Percentiles rank a stretch among this genome's conserved stretches.
These are phyloP conservation scores for Cyclanthera cordifolia DNA, from an alignment of 306 rosid species.

Conservation along the genomic window DNA sequence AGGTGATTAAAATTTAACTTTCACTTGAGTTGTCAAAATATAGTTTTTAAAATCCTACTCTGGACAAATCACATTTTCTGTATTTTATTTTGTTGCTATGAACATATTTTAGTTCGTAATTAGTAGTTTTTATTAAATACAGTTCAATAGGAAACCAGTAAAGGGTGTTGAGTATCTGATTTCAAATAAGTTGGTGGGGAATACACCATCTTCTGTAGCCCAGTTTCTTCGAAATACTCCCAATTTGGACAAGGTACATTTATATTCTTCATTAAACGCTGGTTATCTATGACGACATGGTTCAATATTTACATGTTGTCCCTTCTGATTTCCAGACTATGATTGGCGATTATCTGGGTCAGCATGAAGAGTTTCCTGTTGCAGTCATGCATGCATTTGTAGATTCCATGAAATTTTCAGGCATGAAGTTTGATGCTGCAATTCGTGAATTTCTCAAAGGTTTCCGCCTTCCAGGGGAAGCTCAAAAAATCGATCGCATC, in stretches of 20 bases:
- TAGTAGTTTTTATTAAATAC: constrained; percentile 32
- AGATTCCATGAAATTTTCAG: constrained; percentile 81
- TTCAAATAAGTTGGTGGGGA: constrained; percentile 80
- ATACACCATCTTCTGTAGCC: constrained; percentile 75
- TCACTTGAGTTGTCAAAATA: too few relatives aligned
- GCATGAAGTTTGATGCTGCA: constrained; percentile 83
- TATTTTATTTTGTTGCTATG: background rate
- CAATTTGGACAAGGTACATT: constrained; percentile 73
- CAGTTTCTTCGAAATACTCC: constrained; percentile 78
- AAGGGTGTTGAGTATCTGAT: constrained; percentile 82
- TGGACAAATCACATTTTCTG: background rate
- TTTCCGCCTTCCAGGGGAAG: constrained; percentile 96
- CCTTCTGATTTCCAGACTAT: constrained; percentile 53
- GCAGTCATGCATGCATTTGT: constrained; percentile 97
- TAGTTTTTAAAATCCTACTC: background rate
- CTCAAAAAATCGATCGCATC: constrained; percentile 98
- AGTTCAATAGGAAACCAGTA: constrained; percentile 86
- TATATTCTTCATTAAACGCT: constrained; percentile 16
- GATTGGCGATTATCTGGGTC: constrained; percentile 96
- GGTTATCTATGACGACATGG: background rate
- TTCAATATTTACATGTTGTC: constrained; percentile 7
- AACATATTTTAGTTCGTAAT: constrained; percentile 31
- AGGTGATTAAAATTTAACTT: constrained; percentile 35
- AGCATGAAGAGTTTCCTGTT: constrained; percentile 97
- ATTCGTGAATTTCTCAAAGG: constrained; percentile 98